These are phyloP conservation scores for Ambrosiella cleistominuta DNA, from an alignment of 2,329 filamentous ascomycete genomes.

Conservation along the genomic window DNA sequence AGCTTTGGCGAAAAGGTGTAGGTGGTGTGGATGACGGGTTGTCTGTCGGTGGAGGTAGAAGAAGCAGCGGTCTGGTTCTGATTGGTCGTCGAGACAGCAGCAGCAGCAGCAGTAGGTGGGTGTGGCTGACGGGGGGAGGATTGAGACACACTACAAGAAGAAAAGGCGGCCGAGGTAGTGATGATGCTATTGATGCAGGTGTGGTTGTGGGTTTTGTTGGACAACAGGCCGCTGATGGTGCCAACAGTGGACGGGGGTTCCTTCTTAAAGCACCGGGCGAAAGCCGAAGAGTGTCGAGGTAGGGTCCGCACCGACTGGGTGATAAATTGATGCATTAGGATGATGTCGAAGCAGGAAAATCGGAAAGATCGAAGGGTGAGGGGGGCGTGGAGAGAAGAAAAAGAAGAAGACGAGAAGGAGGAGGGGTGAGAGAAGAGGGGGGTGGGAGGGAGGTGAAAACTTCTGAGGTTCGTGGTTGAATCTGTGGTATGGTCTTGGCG, in stretches of 20 bases:
- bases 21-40: background rate
- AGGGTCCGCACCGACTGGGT: slow-evolving; percentile 10
- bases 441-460: background rate
- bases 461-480: background rate
- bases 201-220: background rate
- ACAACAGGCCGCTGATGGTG: background rate
- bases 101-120: background rate
- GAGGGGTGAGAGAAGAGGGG: background rate
- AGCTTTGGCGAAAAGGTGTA: background rate
- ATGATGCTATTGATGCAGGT: background rate
- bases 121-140: background rate
- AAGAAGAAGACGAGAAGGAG: background rate
- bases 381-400: background rate
- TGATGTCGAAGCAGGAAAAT: background rate
- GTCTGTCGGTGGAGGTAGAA: background rate
- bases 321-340: slow-evolving; percentile 11
- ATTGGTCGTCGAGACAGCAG: background rate
- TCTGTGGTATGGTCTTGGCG: background rate
- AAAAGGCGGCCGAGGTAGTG: background rate
- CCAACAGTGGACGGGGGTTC: background rate
- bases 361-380: background rate
- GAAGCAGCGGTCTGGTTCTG: background rate
- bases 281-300: slow-evolving; percentile 4
- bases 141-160: background rate
- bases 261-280: slow-evolving; percentile 1